These are phyloP conservation scores for Chenopodium album DNA, from an alignment of 148 eudicot genomes.

Conservation along the genomic window DNA sequence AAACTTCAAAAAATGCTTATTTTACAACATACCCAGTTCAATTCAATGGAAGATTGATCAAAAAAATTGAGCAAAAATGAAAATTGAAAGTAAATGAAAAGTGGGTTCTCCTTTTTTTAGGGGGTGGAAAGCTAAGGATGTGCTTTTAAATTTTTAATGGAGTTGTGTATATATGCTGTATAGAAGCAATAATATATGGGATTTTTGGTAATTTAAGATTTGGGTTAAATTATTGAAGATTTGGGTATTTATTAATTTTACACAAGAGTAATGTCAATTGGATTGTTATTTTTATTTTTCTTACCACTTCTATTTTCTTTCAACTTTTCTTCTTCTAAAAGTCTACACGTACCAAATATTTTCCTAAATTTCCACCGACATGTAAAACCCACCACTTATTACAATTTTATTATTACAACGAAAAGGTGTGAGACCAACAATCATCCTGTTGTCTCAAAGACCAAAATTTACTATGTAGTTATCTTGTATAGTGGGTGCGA, in stretches of 20 bases:
- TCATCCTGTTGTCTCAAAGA: constrained; percentile 17
- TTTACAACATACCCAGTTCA: constrained; percentile 32
- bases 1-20: constrained; percentile 12
- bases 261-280: not conserved
- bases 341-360: constrained; percentile 10
- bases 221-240: not conserved
- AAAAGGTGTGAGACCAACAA: constrained; percentile 20
- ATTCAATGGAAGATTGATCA: constrained; percentile 8
- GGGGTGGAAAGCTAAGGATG: not conserved
- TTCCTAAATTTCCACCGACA: constrained; percentile 33
- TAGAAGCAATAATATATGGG: constrained; percentile 2
- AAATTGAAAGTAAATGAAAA: constrained; percentile 3
- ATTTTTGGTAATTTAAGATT: too few species aligned
- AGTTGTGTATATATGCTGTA: not conserved
- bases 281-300: constrained; percentile 4
- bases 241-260: not conserved
- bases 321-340: constrained; percentile 3
- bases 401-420: not conserved
- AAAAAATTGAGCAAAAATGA: not conserved
- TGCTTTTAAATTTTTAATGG: not conserved
- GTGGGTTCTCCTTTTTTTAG: not conserved
- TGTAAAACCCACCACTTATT: constrained; percentile 12
- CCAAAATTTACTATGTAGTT: not conserved
- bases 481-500: too few species aligned
- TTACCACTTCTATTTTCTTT: not conserved